Percentiles rank a stretch among this genome's conserved stretches.
These are phyloP conservation scores for Syncephalastrum monosporum DNA, from an alignment of 371 early-diverging fungal genomes.

Conservation along the genomic window DNA sequence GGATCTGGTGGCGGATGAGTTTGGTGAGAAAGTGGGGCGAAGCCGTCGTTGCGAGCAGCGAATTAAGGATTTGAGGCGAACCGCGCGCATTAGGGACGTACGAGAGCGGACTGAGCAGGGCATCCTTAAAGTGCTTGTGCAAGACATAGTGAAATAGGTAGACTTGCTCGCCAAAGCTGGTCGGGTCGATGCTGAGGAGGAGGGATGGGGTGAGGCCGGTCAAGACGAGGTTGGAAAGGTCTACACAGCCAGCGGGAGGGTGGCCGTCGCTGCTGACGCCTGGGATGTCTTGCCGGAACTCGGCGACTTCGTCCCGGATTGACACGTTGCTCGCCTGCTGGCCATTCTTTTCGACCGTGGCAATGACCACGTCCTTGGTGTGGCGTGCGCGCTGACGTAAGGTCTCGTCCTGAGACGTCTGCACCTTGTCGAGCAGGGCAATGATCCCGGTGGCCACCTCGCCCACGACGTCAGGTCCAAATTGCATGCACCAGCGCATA, in stretches of 20 bases:
- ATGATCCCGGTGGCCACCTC: slow-evolving; percentile 43
- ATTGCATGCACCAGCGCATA: slow-evolving; percentile 27
- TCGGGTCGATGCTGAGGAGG: slow-evolving; percentile 61
- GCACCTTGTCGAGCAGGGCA: slow-evolving; percentile 26
- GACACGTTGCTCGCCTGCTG: slow-evolving; percentile 8
- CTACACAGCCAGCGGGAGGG: slow-evolving; percentile 13
- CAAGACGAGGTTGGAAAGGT: slow-evolving; percentile 50
- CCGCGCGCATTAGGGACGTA: slow-evolving; percentile 41
- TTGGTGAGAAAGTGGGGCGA: slow-evolving; percentile 74
- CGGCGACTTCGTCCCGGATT: slow-evolving; percentile 3
- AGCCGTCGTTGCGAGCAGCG: slow-evolving; percentile 52
- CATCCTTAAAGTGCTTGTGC: slow-evolving; percentile 28
- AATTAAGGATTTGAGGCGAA: slow-evolving; percentile 37
- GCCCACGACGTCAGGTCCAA: slow-evolving; percentile 35
- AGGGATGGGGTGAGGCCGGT: slow-evolving; percentile 65
- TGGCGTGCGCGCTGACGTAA: slow-evolving; percentile 9
- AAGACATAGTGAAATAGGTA: slow-evolving; percentile 63
- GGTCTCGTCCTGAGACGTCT: background rate
- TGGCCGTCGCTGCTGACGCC: background rate
- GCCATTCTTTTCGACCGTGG: slow-evolving; percentile 31
- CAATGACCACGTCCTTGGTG: slow-evolving; percentile 29
- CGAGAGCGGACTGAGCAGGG: slow-evolving; percentile 32
- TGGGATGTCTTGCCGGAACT: background rate
- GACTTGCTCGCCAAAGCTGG: slow-evolving; percentile 69
- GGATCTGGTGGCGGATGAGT: slow-evolving; percentile 67